Conservation (phyloP, 169 alveolate genomes). For the Eimeria sp. region DNA sequence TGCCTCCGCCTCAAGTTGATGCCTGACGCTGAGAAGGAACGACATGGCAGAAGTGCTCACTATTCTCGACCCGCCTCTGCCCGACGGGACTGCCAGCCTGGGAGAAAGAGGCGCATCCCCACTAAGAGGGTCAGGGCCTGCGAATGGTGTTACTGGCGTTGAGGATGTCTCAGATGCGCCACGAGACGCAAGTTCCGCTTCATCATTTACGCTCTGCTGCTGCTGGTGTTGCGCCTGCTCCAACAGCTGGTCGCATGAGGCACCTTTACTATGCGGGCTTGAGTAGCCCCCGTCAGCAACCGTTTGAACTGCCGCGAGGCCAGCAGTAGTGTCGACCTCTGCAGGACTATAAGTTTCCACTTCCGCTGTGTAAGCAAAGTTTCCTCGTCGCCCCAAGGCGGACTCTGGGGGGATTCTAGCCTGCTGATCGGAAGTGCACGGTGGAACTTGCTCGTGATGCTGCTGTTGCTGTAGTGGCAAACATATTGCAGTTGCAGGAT, state of each 20-base stretch:
- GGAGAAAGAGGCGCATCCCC: constrained; percentile 82
- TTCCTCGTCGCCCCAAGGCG: not conserved
- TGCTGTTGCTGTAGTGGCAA: constrained; percentile 59
- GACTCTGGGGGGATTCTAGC: not conserved
- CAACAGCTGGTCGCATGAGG: not conserved
- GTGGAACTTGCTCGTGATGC: constrained; percentile 33
- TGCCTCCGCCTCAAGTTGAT: constrained; percentile 71
- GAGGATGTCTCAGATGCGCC: constrained; percentile 35
- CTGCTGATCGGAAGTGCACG: not conserved
- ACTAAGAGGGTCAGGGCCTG: constrained; percentile 76
- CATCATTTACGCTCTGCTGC: not conserved
- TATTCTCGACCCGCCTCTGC: constrained; percentile 46
- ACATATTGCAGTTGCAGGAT: not conserved
- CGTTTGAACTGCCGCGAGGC: constrained; percentile 12
- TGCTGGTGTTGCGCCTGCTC: constrained; percentile 61
- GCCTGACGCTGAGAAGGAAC: constrained; percentile 68
- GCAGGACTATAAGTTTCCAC: not conserved
- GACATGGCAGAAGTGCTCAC: constrained; percentile 58
- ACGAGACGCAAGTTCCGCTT: not conserved
- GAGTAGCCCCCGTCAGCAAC: not conserved
- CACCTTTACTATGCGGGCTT: not conserved
- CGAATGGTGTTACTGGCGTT: constrained; percentile 76
- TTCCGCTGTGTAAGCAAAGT: not conserved
- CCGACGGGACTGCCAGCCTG: constrained; percentile 50
- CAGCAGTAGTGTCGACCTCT: not conserved